phyloP scores from a whole-genome alignment of 306 rosid genomes.

The Glycyrrhiza uralensis region DNA sequence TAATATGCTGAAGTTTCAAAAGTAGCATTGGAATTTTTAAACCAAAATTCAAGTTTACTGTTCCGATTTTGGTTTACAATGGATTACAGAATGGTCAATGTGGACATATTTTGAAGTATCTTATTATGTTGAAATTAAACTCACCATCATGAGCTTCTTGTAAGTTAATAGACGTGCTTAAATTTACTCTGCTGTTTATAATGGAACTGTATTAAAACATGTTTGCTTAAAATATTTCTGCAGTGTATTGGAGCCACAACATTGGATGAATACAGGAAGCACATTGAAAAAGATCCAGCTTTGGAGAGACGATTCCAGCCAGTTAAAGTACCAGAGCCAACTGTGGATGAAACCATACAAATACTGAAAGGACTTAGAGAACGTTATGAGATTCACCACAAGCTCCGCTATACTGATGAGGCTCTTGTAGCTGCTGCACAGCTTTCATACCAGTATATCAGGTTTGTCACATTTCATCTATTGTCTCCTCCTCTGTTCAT shows the following conservation, averaged over 20 bases:
- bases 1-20: background rate
- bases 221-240: conserved; percentile 30
- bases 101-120: background rate
- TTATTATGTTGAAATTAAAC: background rate
- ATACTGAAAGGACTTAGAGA: conserved; percentile 93
- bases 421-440: conserved; percentile 87
- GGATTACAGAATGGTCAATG: background rate
- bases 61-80: background rate
- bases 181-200: background rate
- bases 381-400: conserved; percentile 98
- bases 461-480: conserved; percentile 41
- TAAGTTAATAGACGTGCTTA: background rate
- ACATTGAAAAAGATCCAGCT: conserved; percentile 96
- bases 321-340: conserved; percentile 93
- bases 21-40: background rate
- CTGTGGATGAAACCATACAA: conserved; percentile 91
- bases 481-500: background rate
- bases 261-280: conserved; percentile 95
- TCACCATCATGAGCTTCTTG: background rate
- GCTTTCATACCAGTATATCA: conserved; percentile 93
- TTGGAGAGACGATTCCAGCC: conserved; percentile 98
- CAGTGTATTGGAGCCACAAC: conserved; percentile 99
- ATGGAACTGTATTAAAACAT: conserved; percentile 15
- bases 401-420: conserved; percentile 95
- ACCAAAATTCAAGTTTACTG: background rate